A percentile compares a stretch with the other conserved stretches of the same genome.
Conservation (phyloP, 331 rosid species). For the Arachis monticola region DNA sequence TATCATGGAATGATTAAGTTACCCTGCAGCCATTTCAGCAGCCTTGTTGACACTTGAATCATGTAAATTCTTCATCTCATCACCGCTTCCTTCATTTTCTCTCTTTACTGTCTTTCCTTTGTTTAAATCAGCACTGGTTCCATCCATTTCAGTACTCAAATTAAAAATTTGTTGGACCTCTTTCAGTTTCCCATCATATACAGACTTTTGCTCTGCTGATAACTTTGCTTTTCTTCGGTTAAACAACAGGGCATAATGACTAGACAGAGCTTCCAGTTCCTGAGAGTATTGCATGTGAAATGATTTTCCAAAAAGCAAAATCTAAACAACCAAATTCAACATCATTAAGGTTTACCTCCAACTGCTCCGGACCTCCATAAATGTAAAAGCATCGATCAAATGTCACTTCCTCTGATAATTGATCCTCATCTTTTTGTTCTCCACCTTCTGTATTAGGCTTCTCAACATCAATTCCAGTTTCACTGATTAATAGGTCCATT, state of each 20-base stretch:
- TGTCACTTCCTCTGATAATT: conserved; percentile 80
- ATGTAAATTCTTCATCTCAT: conserved; percentile 83
- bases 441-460: conserved; percentile 54
- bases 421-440: conserved; percentile 63
- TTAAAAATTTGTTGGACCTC: conserved; percentile 84
- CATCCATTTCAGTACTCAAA: conserved; percentile 70
- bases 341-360: conserved; percentile 70
- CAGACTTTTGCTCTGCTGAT: conserved; percentile 75
- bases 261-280: conserved; percentile 95
- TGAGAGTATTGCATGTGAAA: conserved; percentile 44
- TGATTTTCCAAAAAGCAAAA: conserved; percentile 34
- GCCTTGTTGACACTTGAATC: conserved; percentile 92
- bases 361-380: conserved; percentile 98
- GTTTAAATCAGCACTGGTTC: conserved; percentile 55
- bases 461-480: conserved; percentile 93
- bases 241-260: conserved; percentile 82
- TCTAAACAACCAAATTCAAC: conserved; percentile 23
- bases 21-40: conserved; percentile 99
- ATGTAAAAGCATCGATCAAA: conserved; percentile 98
- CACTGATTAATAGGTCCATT: conserved; percentile 82
- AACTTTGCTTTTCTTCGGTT: conserved; percentile 85
- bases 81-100: conserved; percentile 66
- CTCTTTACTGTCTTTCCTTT: conserved; percentile 81
- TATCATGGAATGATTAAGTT: conserved; percentile 31
- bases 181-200: conserved; percentile 85